A percentile compares a stretch with the other conserved stretches of the same genome.
Evolutionary conservation across 2,329 filamentous ascomycete species (phyloP).

Genomic region (Neospermospora avenae): DNA sequence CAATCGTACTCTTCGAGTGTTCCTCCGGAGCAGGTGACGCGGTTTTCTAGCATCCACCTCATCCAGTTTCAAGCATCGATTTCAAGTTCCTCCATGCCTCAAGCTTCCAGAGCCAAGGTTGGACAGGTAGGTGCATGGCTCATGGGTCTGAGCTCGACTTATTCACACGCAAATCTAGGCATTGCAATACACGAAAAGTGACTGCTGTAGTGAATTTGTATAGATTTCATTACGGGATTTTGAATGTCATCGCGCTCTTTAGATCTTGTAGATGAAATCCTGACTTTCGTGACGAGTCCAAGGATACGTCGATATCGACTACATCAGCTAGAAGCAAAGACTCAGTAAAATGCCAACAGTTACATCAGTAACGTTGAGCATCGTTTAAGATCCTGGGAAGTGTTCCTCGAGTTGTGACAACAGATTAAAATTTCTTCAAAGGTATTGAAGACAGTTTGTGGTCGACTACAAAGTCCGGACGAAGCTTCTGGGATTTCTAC

Average conservation of each 20-base stretch:
- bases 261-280: no score
- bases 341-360: no score
- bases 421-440: no score
- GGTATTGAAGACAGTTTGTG: no score
- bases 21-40: conserved; percentile 10
- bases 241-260: no score
- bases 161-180: background rate
- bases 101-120: background rate
- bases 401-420: background rate
- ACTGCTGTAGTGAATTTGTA: background rate
- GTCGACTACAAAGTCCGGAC: no score
- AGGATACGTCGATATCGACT: no score
- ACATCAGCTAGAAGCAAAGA: no score
- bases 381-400: background rate
- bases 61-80: conserved; percentile 15
- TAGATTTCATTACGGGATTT: no score
- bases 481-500: background rate
- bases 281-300: no score
- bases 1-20: background rate
- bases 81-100: conserved; percentile 6
- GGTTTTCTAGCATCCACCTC: conserved; percentile 5
- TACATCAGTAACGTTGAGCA: no score
- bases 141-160: conserved; percentile 2
- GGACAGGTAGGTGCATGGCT: background rate
- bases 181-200: background rate